Conservation (phyloP, 73 alveolate genomes). For the Durusdinium trenchii region DNA sequence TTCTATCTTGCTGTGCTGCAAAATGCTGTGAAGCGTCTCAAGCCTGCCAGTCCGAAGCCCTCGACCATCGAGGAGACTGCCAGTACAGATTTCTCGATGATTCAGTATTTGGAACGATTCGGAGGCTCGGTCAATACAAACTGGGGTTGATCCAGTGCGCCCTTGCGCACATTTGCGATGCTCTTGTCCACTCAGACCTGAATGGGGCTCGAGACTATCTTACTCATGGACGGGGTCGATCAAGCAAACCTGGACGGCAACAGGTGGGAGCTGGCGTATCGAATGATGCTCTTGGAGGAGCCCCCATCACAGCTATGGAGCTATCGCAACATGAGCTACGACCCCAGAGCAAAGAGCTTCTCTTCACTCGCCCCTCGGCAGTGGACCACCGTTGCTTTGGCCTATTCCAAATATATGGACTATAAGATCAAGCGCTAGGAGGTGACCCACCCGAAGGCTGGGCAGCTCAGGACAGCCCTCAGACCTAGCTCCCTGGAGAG, state of each 20-base stretch:
- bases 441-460: neutral
- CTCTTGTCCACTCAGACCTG: neutral
- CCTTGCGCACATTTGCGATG: neutral
- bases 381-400: too few relatives aligned
- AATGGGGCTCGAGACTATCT: neutral
- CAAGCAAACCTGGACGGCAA: too few relatives aligned
- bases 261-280: neutral
- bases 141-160: neutral
- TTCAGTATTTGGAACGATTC: slow-evolving; percentile 16
- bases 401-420: too few relatives aligned
- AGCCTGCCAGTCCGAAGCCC: neutral
- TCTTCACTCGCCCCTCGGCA: too few relatives aligned
- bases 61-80: neutral
- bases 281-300: neutral
- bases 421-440: neutral
- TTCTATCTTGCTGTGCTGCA: neutral
- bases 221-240: neutral
- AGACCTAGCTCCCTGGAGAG: neutral
- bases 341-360: neutral
- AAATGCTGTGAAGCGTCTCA: neutral
- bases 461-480: neutral
- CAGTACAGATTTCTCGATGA: neutral
- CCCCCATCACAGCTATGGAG: neutral
- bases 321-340: too few relatives aligned
- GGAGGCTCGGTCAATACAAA: neutral